Evolutionary conservation across 805 yeast genomes (phyloP).

Genomic region (Candida alai): DNA sequence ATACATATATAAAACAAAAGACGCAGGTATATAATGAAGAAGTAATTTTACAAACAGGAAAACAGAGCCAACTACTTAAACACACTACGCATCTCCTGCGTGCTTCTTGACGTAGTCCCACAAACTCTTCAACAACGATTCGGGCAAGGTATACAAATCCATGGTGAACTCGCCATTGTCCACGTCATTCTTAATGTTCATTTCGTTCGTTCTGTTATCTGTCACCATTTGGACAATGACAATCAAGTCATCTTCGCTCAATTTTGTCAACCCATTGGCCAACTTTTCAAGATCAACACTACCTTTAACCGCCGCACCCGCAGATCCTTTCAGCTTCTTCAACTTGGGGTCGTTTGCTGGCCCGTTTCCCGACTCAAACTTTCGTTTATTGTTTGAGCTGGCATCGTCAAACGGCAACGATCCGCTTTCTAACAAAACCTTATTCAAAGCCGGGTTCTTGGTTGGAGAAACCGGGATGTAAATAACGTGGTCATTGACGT

Average conservation of each 20-base stretch:
- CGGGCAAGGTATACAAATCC: slow-evolving; percentile 93
- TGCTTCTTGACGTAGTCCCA: slow-evolving; percentile 92
- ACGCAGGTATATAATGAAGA: neutral
- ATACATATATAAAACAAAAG: slow-evolving; percentile 3
- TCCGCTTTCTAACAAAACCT: slow-evolving; percentile 76
- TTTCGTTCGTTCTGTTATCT: slow-evolving; percentile 89
- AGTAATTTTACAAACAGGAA: neutral
- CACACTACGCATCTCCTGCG: slow-evolving; percentile 25
- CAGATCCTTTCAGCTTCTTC: slow-evolving; percentile 46
- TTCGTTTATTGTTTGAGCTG: slow-evolving; percentile 14
- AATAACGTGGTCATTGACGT: slow-evolving; percentile 73
- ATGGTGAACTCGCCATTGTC: slow-evolving; percentile 97
- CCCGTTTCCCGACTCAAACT: slow-evolving; percentile 8
- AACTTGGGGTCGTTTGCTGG: slow-evolving; percentile 25
- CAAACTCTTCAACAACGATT: slow-evolving; percentile 80
- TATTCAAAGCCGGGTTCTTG: slow-evolving; percentile 64
- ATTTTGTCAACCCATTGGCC: slow-evolving; percentile 84
- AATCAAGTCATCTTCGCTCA: slow-evolving; percentile 87
- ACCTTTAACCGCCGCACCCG: slow-evolving; percentile 54
- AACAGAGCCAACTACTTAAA: neutral
- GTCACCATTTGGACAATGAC: slow-evolving; percentile 97
- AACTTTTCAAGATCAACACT: slow-evolving; percentile 83
- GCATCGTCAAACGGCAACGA: slow-evolving; percentile 57
- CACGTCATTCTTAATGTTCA: slow-evolving; percentile 92
- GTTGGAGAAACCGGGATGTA: slow-evolving; percentile 60